Evolutionary conservation across 2,329 filamentous ascomycete genomes (phyloP).

Genomic region (Microcera coccophila): DNA sequence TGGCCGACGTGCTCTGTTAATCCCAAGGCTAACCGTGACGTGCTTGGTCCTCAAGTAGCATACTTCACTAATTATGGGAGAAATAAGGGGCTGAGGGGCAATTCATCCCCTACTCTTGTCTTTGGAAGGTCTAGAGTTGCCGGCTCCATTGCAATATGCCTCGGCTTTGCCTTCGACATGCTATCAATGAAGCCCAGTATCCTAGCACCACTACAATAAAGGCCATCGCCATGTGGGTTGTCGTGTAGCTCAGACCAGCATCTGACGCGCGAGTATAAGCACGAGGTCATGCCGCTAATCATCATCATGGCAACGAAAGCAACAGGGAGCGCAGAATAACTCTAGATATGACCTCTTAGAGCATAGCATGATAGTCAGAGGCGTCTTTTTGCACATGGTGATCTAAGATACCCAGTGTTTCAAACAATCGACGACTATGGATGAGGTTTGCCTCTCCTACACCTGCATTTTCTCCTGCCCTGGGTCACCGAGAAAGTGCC

Average conservation of each 20-base stretch:
- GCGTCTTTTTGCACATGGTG: neutral
- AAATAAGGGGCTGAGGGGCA: too few relatives aligned
- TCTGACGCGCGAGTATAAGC: too few relatives aligned
- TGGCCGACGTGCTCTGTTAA: conserved; percentile 30
- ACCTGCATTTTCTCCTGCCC: neutral
- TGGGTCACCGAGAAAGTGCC: neutral
- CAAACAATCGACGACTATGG: neutral
- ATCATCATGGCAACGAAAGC: neutral
- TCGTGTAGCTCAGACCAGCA: neutral
- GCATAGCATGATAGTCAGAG: neutral
- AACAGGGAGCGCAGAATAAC: neutral
- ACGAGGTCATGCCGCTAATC: too few relatives aligned
- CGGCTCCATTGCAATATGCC: conserved; percentile 46
- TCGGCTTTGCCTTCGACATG: conserved; percentile 31
- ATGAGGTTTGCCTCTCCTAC: neutral
- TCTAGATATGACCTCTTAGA: too few relatives aligned
- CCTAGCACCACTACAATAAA: conserved; percentile 17
- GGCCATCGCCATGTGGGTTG: neutral
- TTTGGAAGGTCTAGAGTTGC: conserved; percentile 68
- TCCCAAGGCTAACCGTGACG: conserved; percentile 66
- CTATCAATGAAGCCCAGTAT: conserved; percentile 29
- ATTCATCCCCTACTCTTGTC: conserved; percentile 68
- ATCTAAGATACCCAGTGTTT: neutral
- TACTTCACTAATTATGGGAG: too few relatives aligned
- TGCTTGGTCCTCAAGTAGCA: conserved; percentile 58